Base-by-base conservation (phyloP, 495 filamentous ascomycete genomes). In the Penicillium taxi region DNA sequence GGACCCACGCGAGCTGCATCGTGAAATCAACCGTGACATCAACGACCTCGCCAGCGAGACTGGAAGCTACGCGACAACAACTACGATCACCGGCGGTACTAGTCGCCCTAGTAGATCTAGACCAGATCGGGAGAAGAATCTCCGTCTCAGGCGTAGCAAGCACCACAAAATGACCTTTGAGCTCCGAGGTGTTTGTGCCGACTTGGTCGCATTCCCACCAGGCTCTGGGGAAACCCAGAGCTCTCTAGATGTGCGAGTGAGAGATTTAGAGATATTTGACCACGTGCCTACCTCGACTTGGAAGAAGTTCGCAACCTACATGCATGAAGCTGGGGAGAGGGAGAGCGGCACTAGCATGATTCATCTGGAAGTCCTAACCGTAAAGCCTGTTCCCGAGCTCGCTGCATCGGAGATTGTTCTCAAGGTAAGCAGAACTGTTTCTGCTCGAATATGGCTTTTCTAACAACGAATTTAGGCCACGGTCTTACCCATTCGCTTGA, bases 261-360 rank as follows among this genome's bases (percentile, higher is more conserved):
- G 72, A 23, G 83, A 96, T 36, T 60, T 96, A 7, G 88, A 94
- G 39, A 80, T 99, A 16, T 93, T 91, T 44, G 93, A 99, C 58
- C 86, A 95, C 54, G 74, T 96, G 1, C 84, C 88, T 2, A 91
- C 87, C 1, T 96, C 91, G 6, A 96, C 90, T 1, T 99, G 93
- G 93, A 91, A 85, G 60, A 96, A 95, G 52, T 96, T 99, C 56
- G 82, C 84, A 24, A 96, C 86, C 0, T 94, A 93, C 51, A 86
- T 94, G 69, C 75, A 80, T 28, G 87, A 95, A 56, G 81, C 78
- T 5, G 86, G 85, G 6, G 78, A 84, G 41, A 75, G 90, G 15
- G 85, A 96, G 61, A 84, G 79, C 51, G 79, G 80, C 11, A 82
- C 78, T 3, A 84, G 78, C 54, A 95, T 96, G 89, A 69, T 91